These are phyloP conservation scores for Xylariaceae sp. DNA, from an alignment of 2,329 filamentous ascomycete species.

Conservation along the genomic window DNA sequence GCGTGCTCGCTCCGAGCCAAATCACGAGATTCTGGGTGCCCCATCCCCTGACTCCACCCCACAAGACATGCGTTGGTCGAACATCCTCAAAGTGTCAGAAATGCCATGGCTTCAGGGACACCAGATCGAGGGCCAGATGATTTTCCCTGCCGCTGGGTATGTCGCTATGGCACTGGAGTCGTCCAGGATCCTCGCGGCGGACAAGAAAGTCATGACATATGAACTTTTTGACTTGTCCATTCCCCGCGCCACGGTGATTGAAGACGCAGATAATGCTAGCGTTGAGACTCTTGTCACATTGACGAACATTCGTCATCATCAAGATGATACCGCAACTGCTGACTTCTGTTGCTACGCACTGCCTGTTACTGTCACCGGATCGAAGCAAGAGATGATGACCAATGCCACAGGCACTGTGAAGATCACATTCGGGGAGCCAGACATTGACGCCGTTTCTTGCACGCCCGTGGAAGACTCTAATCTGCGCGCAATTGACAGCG, in stretches of 20 bases:
- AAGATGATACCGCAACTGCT: neutral
- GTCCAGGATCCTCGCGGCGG: neutral
- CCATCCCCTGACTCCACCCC: neutral
- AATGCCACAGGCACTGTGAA: constrained; percentile 9
- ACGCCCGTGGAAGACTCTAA: constrained; percentile 5
- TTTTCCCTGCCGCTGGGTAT: constrained; percentile 25
- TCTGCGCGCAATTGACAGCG: constrained; percentile 1
- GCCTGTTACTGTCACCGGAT: neutral
- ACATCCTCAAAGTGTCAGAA: constrained; percentile 17
- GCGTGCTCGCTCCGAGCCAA: neutral
- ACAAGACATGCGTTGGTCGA: constrained; percentile 15
- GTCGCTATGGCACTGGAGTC: constrained; percentile 17
- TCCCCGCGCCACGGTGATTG: constrained; percentile 12
- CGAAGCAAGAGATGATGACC: constrained; percentile 10
- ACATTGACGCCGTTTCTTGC: neutral
- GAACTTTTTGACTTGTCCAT: constrained; percentile 23
- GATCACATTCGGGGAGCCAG: constrained; percentile 4
- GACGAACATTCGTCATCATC: constrained; percentile 5
- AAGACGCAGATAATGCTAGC: constrained; percentile 3
- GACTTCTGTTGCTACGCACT: constrained; percentile 7
- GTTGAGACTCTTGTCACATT: constrained; percentile 15
- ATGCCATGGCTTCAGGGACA: constrained; percentile 20
- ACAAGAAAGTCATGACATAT: constrained; percentile 1
- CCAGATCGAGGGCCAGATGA: constrained; percentile 19
- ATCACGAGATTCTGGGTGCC: constrained; percentile 14